Evolutionary conservation across 2,329 filamentous ascomycete species (phyloP).

Genomic region (Pyrenophora seminiperda): DNA sequence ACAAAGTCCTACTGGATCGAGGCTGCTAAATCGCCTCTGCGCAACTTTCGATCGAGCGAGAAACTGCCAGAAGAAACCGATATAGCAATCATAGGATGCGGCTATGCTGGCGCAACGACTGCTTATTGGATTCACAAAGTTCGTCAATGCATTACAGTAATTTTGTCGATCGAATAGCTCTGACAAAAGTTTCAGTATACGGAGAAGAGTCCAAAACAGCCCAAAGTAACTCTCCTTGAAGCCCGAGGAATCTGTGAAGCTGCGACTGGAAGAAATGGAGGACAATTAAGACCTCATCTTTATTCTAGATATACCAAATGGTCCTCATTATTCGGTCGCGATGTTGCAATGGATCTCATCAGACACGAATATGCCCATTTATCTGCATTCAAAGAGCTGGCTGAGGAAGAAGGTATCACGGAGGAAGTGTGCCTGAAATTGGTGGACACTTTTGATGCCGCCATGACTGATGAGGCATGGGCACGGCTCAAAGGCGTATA

Average conservation of each 20-base stretch:
- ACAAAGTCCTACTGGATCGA: conserved; percentile 23
- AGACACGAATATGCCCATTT: conserved; percentile 17
- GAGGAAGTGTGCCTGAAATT: conserved; percentile 19
- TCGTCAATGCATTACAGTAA: background rate
- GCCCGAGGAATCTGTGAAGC: conserved; percentile 17
- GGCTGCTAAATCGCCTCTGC: conserved; percentile 15
- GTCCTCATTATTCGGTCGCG: conserved; percentile 13
- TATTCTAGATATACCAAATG: conserved; percentile 19
- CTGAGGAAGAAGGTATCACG: conserved; percentile 13
- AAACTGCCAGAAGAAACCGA: conserved; percentile 14
- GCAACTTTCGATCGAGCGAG: conserved; percentile 15
- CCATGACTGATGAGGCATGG: conserved; percentile 22
- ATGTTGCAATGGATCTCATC: conserved; percentile 20
- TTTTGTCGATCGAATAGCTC: background rate
- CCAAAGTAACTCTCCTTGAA: conserved; percentile 18
- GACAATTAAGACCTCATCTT: conserved; percentile 17
- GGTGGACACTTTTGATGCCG: conserved; percentile 20
- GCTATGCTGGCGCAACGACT: conserved; percentile 17
- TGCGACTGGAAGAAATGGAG: conserved; percentile 19
- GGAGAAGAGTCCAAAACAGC: conserved; percentile 10
- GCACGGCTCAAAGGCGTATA: conserved; percentile 14
- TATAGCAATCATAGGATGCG: conserved; percentile 20
- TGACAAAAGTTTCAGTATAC: conserved; percentile 13
- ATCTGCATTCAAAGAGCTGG: conserved; percentile 10
- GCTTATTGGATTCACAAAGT: conserved; percentile 23